A percentile compares a stretch with the other conserved stretches of the same genome.
Conservation (phyloP, 2,329 filamentous ascomycete species). For the Colletotrichum sidae region DNA sequence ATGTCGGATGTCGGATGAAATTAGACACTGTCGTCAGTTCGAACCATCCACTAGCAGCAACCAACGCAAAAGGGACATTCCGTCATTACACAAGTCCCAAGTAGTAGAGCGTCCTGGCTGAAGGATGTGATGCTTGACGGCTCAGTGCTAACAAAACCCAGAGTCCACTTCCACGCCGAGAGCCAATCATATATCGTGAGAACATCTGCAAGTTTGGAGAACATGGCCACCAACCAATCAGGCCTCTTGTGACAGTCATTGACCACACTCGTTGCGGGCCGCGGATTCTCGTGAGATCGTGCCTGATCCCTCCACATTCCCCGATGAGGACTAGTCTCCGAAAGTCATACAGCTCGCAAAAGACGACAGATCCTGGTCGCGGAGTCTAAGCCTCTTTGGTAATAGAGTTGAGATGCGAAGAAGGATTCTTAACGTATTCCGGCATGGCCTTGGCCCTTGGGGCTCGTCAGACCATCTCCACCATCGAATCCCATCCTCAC, state of each 20-base stretch:
- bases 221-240: background rate
- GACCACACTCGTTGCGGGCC: background rate
- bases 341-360: slow-evolving; percentile 25
- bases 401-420: background rate
- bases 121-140: no score
- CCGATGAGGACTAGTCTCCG: slow-evolving; percentile 49
- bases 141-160: no score
- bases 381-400: slow-evolving; percentile 33
- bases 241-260: rapidly evolving
- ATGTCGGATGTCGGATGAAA: background rate
- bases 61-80: no score
- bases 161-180: no score
- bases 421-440: background rate
- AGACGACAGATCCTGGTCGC: slow-evolving; percentile 9
- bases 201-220: no score
- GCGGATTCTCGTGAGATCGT: slow-evolving; percentile 2
- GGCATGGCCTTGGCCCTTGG: background rate
- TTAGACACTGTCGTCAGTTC: background rate
- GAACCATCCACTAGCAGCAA: background rate
- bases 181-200: no score
- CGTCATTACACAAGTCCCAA: no score
- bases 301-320: slow-evolving; percentile 16
- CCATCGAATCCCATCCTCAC: slow-evolving; percentile 1
- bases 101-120: no score
- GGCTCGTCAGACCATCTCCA: slow-evolving; percentile 12